Percentiles rank a stretch among this genome's conserved stretches.
These are phyloP conservation scores for Silybum marianum DNA, from an alignment of 129 eudicot species.

Conservation along the genomic window DNA sequence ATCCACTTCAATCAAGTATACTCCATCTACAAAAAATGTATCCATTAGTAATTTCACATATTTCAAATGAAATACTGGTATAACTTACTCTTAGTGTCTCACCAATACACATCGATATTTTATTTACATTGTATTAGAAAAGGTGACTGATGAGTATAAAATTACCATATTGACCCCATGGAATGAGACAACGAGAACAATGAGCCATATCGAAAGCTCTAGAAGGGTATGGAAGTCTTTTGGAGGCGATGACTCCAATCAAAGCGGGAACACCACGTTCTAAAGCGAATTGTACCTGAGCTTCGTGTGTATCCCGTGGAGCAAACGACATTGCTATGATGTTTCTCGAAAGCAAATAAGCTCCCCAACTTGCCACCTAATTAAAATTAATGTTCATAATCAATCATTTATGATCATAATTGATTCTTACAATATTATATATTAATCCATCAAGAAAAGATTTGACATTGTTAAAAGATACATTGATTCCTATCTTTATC, in stretches of 20 bases:
- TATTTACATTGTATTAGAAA: no score
- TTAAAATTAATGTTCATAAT: not conserved
- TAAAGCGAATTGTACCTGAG: slow-evolving; percentile 87
- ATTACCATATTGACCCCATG: slow-evolving; percentile 88
- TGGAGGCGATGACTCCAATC: slow-evolving; percentile 87
- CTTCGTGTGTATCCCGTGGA: slow-evolving; percentile 93
- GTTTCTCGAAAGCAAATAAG: slow-evolving; percentile 78
- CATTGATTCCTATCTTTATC: not conserved
- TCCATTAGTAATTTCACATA: not conserved
- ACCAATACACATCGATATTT: no score
- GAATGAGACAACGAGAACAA: slow-evolving; percentile 96
- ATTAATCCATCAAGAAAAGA: not conserved
- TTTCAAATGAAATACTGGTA: not conserved
- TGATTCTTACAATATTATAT: not conserved
- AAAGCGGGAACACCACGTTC: slow-evolving; percentile 98
- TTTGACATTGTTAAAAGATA: not conserved
- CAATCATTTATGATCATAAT: not conserved
- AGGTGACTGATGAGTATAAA: no score
- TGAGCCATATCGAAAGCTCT: slow-evolving; percentile 98
- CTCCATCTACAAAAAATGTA: slow-evolving; percentile 52
- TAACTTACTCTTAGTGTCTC: no score
- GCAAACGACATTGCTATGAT: slow-evolving; percentile 88
- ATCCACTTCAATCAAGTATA: slow-evolving; percentile 86
- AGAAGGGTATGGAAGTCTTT: slow-evolving; percentile 90
- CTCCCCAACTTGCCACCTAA: slow-evolving; percentile 98